Evolutionary conservation across 805 yeast species (phyloP).

Genomic region (Cyberlindnera sargentensis): DNA sequence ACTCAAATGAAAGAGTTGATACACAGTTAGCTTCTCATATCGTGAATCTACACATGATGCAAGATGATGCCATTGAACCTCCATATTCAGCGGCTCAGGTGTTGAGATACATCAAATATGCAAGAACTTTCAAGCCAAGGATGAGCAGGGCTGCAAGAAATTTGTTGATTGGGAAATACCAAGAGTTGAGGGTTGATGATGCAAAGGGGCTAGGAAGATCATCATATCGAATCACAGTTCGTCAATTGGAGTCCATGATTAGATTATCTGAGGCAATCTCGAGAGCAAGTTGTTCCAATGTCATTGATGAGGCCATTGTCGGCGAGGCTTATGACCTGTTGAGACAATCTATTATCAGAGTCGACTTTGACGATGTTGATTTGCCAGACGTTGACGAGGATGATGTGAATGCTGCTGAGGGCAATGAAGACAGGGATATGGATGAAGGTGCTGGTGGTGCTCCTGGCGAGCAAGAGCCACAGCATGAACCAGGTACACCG

Average conservation of each 20-base stretch:
- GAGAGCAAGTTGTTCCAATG: slow-evolving; percentile 69
- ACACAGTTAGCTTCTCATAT: slow-evolving; percentile 88
- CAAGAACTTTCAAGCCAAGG: slow-evolving; percentile 86
- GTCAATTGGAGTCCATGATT: slow-evolving; percentile 92
- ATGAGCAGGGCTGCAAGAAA: slow-evolving; percentile 79
- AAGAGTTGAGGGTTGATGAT: slow-evolving; percentile 82
- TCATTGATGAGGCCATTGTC: slow-evolving; percentile 77
- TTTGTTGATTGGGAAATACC: slow-evolving; percentile 68
- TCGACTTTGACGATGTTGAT: slow-evolving; percentile 88
- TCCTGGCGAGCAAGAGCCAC: background rate
- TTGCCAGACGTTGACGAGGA: slow-evolving; percentile 55
- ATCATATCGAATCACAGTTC: slow-evolving; percentile 90
- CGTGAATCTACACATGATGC: slow-evolving; percentile 83
- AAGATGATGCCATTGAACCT: slow-evolving; percentile 85
- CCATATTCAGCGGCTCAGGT: slow-evolving; percentile 87
- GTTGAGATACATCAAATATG: slow-evolving; percentile 82
- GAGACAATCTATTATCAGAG: slow-evolving; percentile 87
- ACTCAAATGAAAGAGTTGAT: slow-evolving; percentile 86
- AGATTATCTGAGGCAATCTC: slow-evolving; percentile 95
- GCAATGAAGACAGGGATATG: slow-evolving; percentile 1
- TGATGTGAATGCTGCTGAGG: slow-evolving; percentile 33
- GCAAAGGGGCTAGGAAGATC: slow-evolving; percentile 82
- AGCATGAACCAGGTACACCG: slow-evolving; percentile 1
- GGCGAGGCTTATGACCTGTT: slow-evolving; percentile 89
- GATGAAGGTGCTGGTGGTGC: slow-evolving; percentile 5